Percentiles rank a stretch among this genome's conserved stretches.
Evolutionary conservation across 2,329 filamentous ascomycete genomes (phyloP).

Genomic region (Aspergillus sp.): DNA sequence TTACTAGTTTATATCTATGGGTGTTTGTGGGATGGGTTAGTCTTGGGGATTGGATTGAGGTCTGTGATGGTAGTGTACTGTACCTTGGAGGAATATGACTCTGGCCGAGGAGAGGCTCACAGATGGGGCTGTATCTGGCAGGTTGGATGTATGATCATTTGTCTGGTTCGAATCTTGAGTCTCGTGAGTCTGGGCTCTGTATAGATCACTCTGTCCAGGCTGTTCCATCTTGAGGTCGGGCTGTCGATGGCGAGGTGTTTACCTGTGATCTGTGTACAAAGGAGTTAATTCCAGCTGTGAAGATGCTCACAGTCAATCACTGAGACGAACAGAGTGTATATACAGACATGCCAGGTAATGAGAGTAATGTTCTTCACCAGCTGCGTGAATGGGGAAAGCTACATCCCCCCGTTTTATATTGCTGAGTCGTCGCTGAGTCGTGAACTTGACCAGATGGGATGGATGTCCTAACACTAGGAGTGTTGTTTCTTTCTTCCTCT

Average conservation of each 20-base stretch:
- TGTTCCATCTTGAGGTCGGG: too few relatives aligned
- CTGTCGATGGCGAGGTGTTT: too few relatives aligned
- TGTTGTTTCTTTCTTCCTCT: neutral
- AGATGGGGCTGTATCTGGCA: too few relatives aligned
- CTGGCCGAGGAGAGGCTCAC: too few relatives aligned
- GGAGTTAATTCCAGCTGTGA: neutral
- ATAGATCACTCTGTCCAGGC: too few relatives aligned
- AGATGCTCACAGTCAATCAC: neutral
- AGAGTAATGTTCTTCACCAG: neutral
- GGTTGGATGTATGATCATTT: too few relatives aligned
- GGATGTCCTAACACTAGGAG: neutral
- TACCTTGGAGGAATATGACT: too few relatives aligned
- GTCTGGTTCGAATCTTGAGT: too few relatives aligned
- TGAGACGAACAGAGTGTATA: neutral
- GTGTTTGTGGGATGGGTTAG: too few relatives aligned
- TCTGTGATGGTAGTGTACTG: too few relatives aligned
- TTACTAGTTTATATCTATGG: too few relatives aligned
- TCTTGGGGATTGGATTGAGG: too few relatives aligned
- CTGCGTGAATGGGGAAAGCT: neutral
- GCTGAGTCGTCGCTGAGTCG: conserved; percentile 10
- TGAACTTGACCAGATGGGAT: neutral
- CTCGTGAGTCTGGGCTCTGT: neutral
- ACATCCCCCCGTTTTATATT: neutral
- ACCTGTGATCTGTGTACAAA: neutral
- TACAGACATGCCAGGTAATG: neutral